phyloP scores from a whole-genome alignment of 768 basidiomycete genomes.

The Rhodocollybia butyracea region DNA sequence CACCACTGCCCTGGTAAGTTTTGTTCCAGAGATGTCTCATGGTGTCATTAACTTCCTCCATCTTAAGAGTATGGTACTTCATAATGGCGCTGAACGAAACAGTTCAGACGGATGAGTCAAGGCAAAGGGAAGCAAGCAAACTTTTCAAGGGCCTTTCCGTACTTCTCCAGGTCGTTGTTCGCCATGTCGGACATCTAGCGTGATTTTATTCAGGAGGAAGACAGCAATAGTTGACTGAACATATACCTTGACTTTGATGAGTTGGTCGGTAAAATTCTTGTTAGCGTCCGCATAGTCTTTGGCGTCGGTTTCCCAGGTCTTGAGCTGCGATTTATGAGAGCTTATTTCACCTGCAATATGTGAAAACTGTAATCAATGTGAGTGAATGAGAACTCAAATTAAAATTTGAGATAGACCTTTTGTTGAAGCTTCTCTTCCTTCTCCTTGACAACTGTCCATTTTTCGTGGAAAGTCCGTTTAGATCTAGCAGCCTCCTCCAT shows the following conservation, averaged over 20 bases:
- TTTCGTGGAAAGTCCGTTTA: slow-evolving; percentile 78
- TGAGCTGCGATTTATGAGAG: slow-evolving; percentile 64
- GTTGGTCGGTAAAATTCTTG: slow-evolving; percentile 83
- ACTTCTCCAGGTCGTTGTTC: slow-evolving; percentile 95
- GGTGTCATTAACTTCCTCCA: slow-evolving; percentile 99
- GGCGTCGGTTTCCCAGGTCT: slow-evolving; percentile 65
- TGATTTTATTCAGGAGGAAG: background rate
- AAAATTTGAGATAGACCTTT: slow-evolving; percentile 41
- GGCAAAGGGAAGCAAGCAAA: slow-evolving; percentile 32
- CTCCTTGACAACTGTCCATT: slow-evolving; percentile 68
- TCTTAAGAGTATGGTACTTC: slow-evolving; percentile 96
- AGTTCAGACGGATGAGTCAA: slow-evolving; percentile 11
- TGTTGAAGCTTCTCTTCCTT: slow-evolving; percentile 70
- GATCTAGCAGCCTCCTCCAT: slow-evolving; percentile 86
- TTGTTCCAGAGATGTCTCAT: slow-evolving; percentile 98
- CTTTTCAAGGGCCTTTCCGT: slow-evolving; percentile 96
- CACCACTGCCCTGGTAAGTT: slow-evolving; percentile 97
- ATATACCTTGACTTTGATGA: slow-evolving; percentile 89
- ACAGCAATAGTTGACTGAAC: background rate
- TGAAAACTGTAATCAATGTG: slow-evolving; percentile 51
- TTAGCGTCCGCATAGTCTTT: slow-evolving; percentile 86
- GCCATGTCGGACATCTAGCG: slow-evolving; percentile 96
- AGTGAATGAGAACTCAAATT: background rate
- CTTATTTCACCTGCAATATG: slow-evolving; percentile 81
- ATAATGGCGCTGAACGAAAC: slow-evolving; percentile 78